phyloP scores from a whole-genome alignment of 306 rosid species.

The Vigna unguiculata region DNA sequence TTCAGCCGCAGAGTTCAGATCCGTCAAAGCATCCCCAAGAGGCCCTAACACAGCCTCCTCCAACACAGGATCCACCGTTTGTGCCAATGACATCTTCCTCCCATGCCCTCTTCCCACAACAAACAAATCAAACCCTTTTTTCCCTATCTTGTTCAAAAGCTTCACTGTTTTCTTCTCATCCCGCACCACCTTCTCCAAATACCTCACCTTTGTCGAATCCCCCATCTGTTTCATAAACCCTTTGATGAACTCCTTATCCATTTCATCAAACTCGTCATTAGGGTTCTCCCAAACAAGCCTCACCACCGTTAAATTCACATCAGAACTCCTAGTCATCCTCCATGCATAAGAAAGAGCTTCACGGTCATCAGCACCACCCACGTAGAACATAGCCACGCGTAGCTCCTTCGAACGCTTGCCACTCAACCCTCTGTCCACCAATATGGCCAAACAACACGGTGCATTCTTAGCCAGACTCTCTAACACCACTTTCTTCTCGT shows the following conservation, averaged over 20 bases:
- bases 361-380: conserved; percentile 49
- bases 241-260: conserved; percentile 31
- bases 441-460: conserved; percentile 46
- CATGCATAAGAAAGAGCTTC: conserved; percentile 57
- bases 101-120: conserved; percentile 54
- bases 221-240: conserved; percentile 5
- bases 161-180: conserved; percentile 49
- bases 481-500: conserved; percentile 43
- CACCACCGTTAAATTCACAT: conserved; percentile 45
- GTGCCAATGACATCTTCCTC: conserved; percentile 56
- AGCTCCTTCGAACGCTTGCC: conserved; percentile 10
- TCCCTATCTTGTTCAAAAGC: conserved; percentile 47
- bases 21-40: conserved; percentile 53
- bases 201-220: conserved; percentile 30
- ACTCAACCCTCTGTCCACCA: conserved; percentile 46
- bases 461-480: conserved; percentile 41
- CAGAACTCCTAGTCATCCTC: conserved; percentile 48
- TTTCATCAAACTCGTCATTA: conserved; percentile 39
- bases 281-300: conserved; percentile 53
- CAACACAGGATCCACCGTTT: conserved; percentile 47
- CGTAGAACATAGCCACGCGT: conserved; percentile 46
- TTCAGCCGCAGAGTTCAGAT: conserved; percentile 52
- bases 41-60: conserved; percentile 59
- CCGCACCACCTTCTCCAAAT: conserved; percentile 45
- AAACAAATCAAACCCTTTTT: conserved; percentile 48